Conservation (phyloP, 148 eudicot genomes). For the Drosera capensis region DNA sequence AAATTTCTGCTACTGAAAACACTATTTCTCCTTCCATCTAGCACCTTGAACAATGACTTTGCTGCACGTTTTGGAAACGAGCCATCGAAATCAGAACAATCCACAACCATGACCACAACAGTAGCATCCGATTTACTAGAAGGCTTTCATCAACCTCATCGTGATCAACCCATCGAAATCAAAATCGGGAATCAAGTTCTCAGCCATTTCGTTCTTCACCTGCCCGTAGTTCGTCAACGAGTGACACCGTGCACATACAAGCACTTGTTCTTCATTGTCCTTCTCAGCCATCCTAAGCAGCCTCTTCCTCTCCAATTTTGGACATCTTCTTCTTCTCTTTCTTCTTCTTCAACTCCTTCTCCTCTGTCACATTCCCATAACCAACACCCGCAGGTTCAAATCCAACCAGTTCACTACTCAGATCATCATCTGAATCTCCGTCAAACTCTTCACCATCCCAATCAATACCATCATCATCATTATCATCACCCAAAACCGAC, state of each 20-base stretch:
- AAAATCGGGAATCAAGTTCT: slow-evolving; percentile 91
- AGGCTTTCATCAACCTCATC: slow-evolving; percentile 71
- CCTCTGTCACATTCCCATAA: slow-evolving; percentile 78
- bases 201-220: slow-evolving; percentile 72
- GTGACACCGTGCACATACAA: slow-evolving; percentile 94
- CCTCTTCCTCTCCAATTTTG: slow-evolving; percentile 67
- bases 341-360: slow-evolving; percentile 26
- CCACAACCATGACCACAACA: slow-evolving; percentile 92
- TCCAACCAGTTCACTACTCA: slow-evolving; percentile 49
- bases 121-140: slow-evolving; percentile 60
- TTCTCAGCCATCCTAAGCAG: slow-evolving; percentile 45
- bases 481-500: slow-evolving; percentile 18
- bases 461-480: slow-evolving; percentile 10
- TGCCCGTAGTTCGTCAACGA: slow-evolving; percentile 85
- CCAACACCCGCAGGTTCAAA: slow-evolving; percentile 70
- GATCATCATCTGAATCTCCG: no score
- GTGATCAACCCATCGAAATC: slow-evolving; percentile 80
- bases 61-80: slow-evolving; percentile 89
- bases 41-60: slow-evolving; percentile 68
- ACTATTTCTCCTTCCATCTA: slow-evolving; percentile 40
- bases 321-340: slow-evolving; percentile 41
- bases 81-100: slow-evolving; percentile 94
- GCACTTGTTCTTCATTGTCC: slow-evolving; percentile 60
- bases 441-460: slow-evolving; percentile 56
- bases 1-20: slow-evolving; percentile 43